These are phyloP conservation scores for Straminergon stramineum DNA, from an alignment of 225 moss, liverwort and hornwort genomes.

Conservation along the genomic window DNA sequence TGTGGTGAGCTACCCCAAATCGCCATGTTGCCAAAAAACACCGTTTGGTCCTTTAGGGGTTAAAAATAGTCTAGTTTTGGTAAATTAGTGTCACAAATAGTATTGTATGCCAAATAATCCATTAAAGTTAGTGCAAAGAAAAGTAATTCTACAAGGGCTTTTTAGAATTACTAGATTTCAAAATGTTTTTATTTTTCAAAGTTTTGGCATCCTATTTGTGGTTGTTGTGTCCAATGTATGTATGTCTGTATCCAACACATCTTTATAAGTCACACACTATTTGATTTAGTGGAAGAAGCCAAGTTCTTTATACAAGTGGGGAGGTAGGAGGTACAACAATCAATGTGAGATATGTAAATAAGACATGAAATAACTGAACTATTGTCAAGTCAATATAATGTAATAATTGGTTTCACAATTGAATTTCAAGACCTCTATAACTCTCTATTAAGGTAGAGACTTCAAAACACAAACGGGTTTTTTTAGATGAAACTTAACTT, in stretches of 20 bases:
- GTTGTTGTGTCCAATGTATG: neutral
- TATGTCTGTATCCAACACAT: too few relatives aligned
- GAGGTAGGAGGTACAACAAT: neutral
- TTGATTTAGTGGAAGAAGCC: accelerated
- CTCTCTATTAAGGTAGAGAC: neutral
- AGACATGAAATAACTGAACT: neutral
- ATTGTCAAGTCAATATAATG: neutral
- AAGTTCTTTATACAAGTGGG: neutral
- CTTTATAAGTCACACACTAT: too few relatives aligned
- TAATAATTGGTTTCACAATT: neutral
- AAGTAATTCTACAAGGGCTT: neutral
- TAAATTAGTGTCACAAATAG: neutral
- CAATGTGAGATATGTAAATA: neutral
- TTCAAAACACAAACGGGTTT: neutral
- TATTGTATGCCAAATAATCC: neutral
- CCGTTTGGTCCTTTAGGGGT: too few relatives aligned
- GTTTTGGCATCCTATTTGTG: accelerated
- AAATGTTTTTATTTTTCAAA: neutral
- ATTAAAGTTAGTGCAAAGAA: neutral
- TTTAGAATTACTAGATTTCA: neutral
- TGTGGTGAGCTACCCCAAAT: too few relatives aligned
- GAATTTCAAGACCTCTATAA: neutral
- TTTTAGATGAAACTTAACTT: too few relatives aligned
- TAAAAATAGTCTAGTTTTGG: accelerated
- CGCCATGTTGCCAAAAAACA: too few relatives aligned